phyloP scores from a whole-genome alignment of 768 basidiomycete species.

The Auricularia cornea region DNA sequence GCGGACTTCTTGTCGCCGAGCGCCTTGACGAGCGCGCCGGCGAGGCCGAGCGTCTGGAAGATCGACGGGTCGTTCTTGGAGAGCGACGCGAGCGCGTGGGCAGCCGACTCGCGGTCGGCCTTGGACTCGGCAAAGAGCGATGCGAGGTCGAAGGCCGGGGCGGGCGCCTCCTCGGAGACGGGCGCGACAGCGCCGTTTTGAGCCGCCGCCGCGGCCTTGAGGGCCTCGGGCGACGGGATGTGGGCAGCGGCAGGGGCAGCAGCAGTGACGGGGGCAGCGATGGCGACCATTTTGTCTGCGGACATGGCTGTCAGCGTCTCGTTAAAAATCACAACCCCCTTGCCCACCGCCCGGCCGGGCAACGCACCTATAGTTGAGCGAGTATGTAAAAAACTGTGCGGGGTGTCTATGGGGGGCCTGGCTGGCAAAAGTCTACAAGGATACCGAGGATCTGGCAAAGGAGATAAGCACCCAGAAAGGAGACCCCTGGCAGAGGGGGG shows the following conservation, averaged over 20 bases:
- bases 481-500: background rate
- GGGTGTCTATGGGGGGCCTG: background rate
- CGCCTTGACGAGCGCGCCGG: slow-evolving; percentile 70
- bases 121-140: slow-evolving; percentile 83
- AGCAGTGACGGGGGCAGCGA: background rate
- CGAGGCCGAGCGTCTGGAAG: slow-evolving; percentile 61
- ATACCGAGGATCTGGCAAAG: background rate
- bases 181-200: background rate
- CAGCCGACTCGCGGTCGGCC: slow-evolving; percentile 65
- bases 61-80: slow-evolving; percentile 76
- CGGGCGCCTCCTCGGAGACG: background rate
- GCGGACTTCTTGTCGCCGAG: slow-evolving; percentile 94
- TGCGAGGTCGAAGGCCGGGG: slow-evolving; percentile 46
- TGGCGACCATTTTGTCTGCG: slow-evolving; percentile 1
- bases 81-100: slow-evolving; percentile 57
- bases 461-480: background rate
- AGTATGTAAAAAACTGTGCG: background rate
- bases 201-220: background rate
- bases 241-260: background rate
- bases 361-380: background rate
- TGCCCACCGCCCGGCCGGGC: no score
- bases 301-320: background rate
- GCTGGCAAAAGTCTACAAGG: slow-evolving; percentile 1
- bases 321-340: no score
- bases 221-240: background rate